These are phyloP conservation scores for Pezicula rhizophila DNA, from an alignment of 2,329 filamentous ascomycete species.

Conservation along the genomic window DNA sequence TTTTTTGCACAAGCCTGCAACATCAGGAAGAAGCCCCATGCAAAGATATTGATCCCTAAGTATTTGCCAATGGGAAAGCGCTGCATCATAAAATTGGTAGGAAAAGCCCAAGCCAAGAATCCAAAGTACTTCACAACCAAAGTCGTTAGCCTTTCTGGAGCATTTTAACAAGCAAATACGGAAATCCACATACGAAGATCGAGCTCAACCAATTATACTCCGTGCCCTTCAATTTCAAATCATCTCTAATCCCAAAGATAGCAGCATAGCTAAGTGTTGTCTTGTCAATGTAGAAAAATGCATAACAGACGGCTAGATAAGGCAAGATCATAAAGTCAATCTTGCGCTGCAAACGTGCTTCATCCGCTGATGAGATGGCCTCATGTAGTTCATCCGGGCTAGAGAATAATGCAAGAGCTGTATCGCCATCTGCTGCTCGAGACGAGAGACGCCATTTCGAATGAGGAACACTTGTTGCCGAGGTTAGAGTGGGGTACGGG, in stretches of 20 bases:
- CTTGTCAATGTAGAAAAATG: constrained; percentile 35
- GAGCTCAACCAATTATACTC: constrained; percentile 43
- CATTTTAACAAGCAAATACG: no score
- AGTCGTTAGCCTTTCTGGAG: no score
- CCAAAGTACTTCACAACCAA: constrained; percentile 21
- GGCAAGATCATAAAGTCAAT: constrained; percentile 56
- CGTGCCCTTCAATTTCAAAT: constrained; percentile 42
- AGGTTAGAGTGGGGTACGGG: constrained; percentile 16
- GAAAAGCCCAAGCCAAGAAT: constrained; percentile 47
- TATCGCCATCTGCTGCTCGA: constrained; percentile 36
- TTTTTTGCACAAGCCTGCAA: constrained; percentile 43
- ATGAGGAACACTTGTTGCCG: constrained; percentile 10
- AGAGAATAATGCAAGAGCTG: constrained; percentile 43
- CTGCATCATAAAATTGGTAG: constrained; percentile 48
- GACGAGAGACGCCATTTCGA: constrained; percentile 15
- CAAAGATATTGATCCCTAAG: constrained; percentile 45
- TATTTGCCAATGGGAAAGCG: constrained; percentile 47
- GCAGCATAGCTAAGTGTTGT: constrained; percentile 49
- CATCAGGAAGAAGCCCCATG: constrained; percentile 44
- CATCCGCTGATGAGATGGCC: constrained; percentile 38
- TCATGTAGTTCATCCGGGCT: constrained; percentile 41
- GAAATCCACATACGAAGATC: constrained; percentile 32
- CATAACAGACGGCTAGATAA: constrained; percentile 46
- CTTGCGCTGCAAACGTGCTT: constrained; percentile 43
- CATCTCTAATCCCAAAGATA: constrained; percentile 51